Conservation (phyloP, 164 flowering plant genomes). For the Chimonanthus salicifolius region DNA sequence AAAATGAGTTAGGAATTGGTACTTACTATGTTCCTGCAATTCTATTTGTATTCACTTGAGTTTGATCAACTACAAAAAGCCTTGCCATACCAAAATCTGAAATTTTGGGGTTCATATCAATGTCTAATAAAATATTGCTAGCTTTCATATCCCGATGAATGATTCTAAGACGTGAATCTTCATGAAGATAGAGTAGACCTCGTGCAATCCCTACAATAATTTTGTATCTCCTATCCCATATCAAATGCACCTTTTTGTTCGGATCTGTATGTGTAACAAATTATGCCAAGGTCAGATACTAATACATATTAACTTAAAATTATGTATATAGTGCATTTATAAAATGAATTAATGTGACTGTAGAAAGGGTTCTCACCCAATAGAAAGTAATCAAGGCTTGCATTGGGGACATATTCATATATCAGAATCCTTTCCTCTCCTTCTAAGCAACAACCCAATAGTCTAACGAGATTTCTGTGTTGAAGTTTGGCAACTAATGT, state of each 20-base stretch:
- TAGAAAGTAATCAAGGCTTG: slow-evolving; percentile 9
- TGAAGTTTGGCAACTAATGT: slow-evolving; percentile 10
- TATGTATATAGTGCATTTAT: no score
- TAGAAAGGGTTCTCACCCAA: slow-evolving; percentile 3
- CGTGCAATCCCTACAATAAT: slow-evolving; percentile 39
- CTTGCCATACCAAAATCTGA: slow-evolving; percentile 47
- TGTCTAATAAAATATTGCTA: slow-evolving; percentile 45
- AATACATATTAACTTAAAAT: no score
- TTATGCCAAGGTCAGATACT: no score
- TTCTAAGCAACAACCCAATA: slow-evolving; percentile 12
- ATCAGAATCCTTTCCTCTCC: slow-evolving; percentile 8
- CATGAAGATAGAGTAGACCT: slow-evolving; percentile 55
- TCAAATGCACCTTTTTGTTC: not conserved
- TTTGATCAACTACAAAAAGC: slow-evolving; percentile 26
- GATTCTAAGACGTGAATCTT: slow-evolving; percentile 41
- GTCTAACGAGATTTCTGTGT: slow-evolving; percentile 11
- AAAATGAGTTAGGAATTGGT: not conserved
- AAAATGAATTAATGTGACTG: not conserved
- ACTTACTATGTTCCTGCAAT: slow-evolving; percentile 37
- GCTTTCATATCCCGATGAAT: slow-evolving; percentile 57
- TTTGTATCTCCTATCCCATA: slow-evolving; percentile 20
- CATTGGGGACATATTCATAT: slow-evolving; percentile 13
- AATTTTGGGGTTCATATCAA: slow-evolving; percentile 36
- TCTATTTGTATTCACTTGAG: slow-evolving; percentile 16
- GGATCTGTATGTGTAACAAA: not conserved